Conservation (phyloP, 179 eudicot genomes). For the Beta corolliflora region DNA sequence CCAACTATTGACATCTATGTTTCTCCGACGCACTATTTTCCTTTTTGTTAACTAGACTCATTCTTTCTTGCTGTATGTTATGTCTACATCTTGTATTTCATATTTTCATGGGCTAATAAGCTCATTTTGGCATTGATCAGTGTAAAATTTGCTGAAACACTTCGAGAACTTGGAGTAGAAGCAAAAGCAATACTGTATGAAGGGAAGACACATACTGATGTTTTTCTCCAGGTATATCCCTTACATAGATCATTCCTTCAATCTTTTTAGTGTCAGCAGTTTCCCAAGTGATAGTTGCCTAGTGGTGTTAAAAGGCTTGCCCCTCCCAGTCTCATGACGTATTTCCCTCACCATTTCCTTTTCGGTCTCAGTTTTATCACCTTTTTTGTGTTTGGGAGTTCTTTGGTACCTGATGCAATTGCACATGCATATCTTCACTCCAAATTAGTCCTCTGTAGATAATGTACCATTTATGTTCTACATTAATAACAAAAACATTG, state of each 20-base stretch:
- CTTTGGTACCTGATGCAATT: not conserved
- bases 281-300: not conserved
- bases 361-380: not conserved
- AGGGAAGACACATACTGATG: conserved; percentile 88
- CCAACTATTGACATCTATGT: no score
- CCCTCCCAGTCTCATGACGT: not conserved
- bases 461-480: not conserved
- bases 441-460: not conserved
- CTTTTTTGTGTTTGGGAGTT: not conserved
- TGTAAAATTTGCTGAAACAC: conserved; percentile 71
- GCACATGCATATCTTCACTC: not conserved
- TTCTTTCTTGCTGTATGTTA: not conserved
- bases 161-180: conserved; percentile 70
- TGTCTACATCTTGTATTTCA: not conserved
- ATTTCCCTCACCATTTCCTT: not conserved
- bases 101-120: not conserved
- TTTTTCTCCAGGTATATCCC: conserved; percentile 79
- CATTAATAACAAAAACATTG: not conserved
- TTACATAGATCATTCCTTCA: not conserved
- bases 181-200: conserved; percentile 73
- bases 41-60: not conserved
- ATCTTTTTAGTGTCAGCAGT: not conserved
- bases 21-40: not conserved
- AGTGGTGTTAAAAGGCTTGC: not conserved
- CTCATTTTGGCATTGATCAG: conserved; percentile 39